A percentile compares a stretch with the other conserved stretches of the same genome.
Conservation (phyloP, 805 yeast genomes). For the Nakazawaea laoshanensis region DNA sequence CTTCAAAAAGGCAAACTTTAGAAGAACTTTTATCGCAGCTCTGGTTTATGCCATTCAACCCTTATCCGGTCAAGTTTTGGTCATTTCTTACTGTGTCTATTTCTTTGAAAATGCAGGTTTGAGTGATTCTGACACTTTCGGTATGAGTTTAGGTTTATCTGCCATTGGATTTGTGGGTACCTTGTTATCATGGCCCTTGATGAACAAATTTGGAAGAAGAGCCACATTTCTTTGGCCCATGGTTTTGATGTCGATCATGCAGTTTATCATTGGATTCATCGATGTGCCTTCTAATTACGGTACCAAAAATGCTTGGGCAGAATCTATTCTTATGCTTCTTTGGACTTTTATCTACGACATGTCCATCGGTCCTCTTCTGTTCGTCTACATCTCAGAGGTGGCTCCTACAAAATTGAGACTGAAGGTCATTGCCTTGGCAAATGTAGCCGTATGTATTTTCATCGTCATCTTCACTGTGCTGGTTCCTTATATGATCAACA, state of each 20-base stretch:
- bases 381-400: constrained; percentile 29
- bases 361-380: constrained; percentile 34
- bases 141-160: constrained; percentile 36
- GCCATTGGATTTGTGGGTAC: constrained; percentile 37
- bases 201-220: constrained; percentile 28
- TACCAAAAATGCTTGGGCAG: constrained; percentile 29
- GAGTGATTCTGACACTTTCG: constrained; percentile 31
- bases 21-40: constrained; percentile 41
- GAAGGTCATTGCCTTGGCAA: constrained; percentile 32
- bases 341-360: constrained; percentile 37
- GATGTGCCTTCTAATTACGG: constrained; percentile 11
- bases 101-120: constrained; percentile 43
- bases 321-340: constrained; percentile 35
- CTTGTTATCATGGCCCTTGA: constrained; percentile 29
- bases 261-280: constrained; percentile 33
- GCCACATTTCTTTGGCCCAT: constrained; percentile 29
- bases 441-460: constrained; percentile 23
- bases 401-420: constrained; percentile 32
- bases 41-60: constrained; percentile 36
- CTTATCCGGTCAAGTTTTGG: constrained; percentile 32
- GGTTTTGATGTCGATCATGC: constrained; percentile 21
- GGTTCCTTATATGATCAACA: constrained; percentile 37
- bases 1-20: constrained; percentile 33
- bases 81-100: constrained; percentile 34
- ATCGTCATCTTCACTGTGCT: constrained; percentile 19